Evolutionary conservation across 2,329 filamentous ascomycete species (phyloP), one percentile per base, ranked within the genome.

Genomic region (Sclerotinia glacialis): DNA sequence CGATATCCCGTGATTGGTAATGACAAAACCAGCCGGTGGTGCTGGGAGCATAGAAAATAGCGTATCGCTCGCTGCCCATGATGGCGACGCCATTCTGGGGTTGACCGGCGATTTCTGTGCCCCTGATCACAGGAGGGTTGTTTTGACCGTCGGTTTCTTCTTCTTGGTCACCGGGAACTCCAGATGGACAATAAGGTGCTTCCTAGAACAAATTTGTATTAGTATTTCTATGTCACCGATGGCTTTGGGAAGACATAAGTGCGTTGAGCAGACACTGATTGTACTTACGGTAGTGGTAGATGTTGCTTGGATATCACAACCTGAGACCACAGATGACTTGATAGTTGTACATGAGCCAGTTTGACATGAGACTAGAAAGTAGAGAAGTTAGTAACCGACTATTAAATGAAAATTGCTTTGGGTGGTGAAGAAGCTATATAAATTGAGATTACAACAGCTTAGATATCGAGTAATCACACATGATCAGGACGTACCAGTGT

Each of bases 121-220:
- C 52, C 5, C 21, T 37, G 12, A 37, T 11, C 31, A 37, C 21
- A 54, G 5, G 31, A 40, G 31, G 12, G 11, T 23, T 21, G 3
- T 37, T 11, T 54, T n/a, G 14, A 54, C 16, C 12, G 28, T 16
- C 21, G n/a, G 50, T 53, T 3, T 54, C 52, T 37, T 54, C 52
- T 5, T 54, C 31, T 37, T 54, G 52, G 18, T 21, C 18, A 40
- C 52, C 31, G 7, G 52, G 52, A 16, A 54, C 52, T 23, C 52
- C 52, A 54, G 21, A 37, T 37, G 52, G 52, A 54, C 52, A 54
- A n/a, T n/a, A 54, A 54, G 52, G 52, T 54, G 11, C 52, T 40
- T 54, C 11, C 52, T 54, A 37, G 5, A 54, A 37, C 21, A 54
- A 2, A 54, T 5, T 1, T 3, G n/a, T 4, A 54, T 54, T 54